Percentiles rank a stretch among this genome's conserved stretches.
phyloP scores from a whole-genome alignment of 345 rosid genomes.

The Arabidopsis arenosa region DNA sequence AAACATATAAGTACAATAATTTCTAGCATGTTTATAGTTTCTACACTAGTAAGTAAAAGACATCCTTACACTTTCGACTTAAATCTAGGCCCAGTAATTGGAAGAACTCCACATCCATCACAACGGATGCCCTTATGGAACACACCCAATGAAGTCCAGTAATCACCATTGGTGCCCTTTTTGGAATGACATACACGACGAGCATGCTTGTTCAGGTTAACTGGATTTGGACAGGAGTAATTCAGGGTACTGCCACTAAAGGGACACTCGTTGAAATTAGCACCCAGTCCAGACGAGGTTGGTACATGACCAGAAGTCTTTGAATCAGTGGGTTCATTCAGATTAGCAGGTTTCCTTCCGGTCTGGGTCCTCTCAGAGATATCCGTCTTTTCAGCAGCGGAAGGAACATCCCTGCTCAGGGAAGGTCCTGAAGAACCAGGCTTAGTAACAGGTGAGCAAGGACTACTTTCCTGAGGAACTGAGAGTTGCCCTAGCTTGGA shows the following conservation, averaged over 20 bases:
- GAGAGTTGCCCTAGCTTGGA: constrained; percentile 45
- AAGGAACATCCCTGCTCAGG: constrained; percentile 13
- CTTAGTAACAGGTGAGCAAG: constrained; percentile 24
- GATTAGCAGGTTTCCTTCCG: constrained; percentile 30
- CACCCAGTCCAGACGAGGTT: constrained; percentile 26
- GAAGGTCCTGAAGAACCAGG: constrained; percentile 38
- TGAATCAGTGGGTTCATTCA: constrained; percentile 28
- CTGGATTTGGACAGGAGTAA: constrained; percentile 14
- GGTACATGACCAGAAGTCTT: constrained; percentile 32
- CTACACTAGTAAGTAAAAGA: not conserved
- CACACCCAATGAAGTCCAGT: constrained; percentile 46
- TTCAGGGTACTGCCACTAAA: constrained; percentile 56
- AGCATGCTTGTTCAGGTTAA: constrained; percentile 12
- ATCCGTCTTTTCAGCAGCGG: constrained; percentile 41
- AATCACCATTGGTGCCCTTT: constrained; percentile 46
- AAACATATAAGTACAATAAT: constrained; percentile 3
- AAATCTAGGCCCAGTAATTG: constrained; percentile 86
- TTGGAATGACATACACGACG: constrained; percentile 36
- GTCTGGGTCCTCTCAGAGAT: constrained; percentile 29
- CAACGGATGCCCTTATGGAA: constrained; percentile 89
- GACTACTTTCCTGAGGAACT: constrained; percentile 13
- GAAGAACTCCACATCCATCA: constrained; percentile 90
- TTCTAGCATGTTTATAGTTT: not conserved
- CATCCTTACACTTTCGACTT: constrained; percentile 88
- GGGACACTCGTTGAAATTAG: constrained; percentile 56